phyloP scores from a whole-genome alignment of 306 rosid genomes.

The Quercus parvula region DNA sequence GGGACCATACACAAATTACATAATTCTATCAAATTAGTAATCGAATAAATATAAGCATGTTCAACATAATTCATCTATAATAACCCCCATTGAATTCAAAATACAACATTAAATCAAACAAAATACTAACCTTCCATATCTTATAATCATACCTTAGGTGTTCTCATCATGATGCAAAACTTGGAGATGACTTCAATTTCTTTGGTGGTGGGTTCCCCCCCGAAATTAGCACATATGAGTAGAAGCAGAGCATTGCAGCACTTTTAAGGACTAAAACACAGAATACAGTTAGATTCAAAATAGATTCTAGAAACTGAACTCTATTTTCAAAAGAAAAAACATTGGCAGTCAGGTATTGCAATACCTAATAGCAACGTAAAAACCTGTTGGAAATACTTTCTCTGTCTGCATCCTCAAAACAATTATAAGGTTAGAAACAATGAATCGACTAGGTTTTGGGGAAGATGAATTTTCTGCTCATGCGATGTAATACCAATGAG shows the following conservation, averaged over 20 bases:
- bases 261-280: constrained; percentile 24
- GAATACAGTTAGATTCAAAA: constrained; percentile 1
- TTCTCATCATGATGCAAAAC: constrained; percentile 42
- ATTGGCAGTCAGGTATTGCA: constrained; percentile 7
- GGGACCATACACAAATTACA: too few relatives aligned
- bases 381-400: constrained; percentile 66
- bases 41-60: neutral
- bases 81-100: constrained; percentile 18
- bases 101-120: constrained; percentile 15
- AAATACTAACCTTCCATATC: constrained; percentile 1
- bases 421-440: neutral
- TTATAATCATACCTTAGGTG: constrained; percentile 8
- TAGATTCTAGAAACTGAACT: neutral
- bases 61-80: constrained; percentile 15
- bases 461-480: constrained; percentile 3
- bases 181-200: constrained; percentile 68
- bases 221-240: constrained; percentile 60
- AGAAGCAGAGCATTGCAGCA: constrained; percentile 94
- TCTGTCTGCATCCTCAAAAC: constrained; percentile 58
- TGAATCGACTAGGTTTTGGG: neutral
- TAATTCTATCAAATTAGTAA: too few relatives aligned
- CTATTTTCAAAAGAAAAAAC: neutral
- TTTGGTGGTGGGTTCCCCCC: constrained; percentile 98
- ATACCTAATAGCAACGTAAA: constrained; percentile 63
- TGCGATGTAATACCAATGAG: constrained; percentile 47